phyloP scores from a whole-genome alignment of 2,329 filamentous ascomycete species.

The Hortaea werneckii region DNA sequence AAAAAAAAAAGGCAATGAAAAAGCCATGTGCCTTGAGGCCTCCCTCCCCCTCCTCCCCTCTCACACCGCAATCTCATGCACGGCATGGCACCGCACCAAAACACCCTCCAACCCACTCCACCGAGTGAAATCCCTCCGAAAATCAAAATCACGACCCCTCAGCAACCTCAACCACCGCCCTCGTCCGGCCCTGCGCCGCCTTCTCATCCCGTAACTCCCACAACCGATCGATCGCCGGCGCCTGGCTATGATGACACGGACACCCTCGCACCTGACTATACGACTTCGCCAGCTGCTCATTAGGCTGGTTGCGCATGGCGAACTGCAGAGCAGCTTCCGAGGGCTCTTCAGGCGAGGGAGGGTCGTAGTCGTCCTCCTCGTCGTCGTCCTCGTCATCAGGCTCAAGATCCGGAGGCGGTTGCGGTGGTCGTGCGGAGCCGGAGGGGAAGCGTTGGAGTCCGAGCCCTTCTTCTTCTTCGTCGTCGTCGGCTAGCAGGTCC shows the following conservation, averaged over 20 bases:
- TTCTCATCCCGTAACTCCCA: constrained; percentile 22
- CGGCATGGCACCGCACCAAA: no score
- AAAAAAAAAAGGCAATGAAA: no score
- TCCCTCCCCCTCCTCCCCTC: no score
- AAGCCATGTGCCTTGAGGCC: no score
- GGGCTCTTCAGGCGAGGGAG: constrained; percentile 18
- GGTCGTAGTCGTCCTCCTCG: no score
- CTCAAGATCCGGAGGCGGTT: constrained; percentile 14
- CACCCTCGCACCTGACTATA: constrained; percentile 22
- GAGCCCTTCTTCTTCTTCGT: constrained; percentile 16
- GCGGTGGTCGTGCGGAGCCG: constrained; percentile 11
- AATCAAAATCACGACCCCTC: no score
- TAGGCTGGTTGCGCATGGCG: constrained; percentile 17
- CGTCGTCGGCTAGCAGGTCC: constrained; percentile 10
- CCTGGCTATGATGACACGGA: constrained; percentile 19
- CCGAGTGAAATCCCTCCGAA: no score
- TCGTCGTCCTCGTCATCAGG: constrained; percentile 16
- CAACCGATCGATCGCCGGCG: constrained; percentile 18
- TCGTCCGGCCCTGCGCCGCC: constrained; percentile 11
- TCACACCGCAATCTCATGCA: no score
- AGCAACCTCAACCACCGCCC: constrained; percentile 17
- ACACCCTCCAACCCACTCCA: no score
- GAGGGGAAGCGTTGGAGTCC: constrained; percentile 22
- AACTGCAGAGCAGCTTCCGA: constrained; percentile 14
- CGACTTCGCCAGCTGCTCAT: constrained; percentile 14